Evolutionary conservation across 164 flowering plant species (phyloP).

Genomic region (Vitis cinerea): DNA sequence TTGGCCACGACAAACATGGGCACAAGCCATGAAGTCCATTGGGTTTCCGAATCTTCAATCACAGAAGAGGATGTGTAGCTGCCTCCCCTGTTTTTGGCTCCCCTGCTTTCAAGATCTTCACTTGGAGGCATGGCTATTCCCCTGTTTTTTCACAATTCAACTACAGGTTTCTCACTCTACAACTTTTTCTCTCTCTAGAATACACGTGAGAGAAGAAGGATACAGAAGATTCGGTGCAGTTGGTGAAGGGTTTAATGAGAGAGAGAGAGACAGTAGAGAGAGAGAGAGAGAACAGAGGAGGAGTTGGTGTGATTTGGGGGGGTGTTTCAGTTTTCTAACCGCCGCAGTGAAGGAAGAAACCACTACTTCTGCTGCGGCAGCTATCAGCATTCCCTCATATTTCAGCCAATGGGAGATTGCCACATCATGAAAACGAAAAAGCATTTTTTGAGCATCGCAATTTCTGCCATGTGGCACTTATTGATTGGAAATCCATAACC

Average conservation of each 20-base stretch:
- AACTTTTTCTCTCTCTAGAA: neutral
- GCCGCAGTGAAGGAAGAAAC: no score
- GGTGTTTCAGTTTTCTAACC: neutral
- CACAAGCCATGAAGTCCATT: constrained; percentile 78
- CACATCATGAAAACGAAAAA: neutral
- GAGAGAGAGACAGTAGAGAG: neutral
- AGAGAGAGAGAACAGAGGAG: neutral
- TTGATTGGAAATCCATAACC: no score
- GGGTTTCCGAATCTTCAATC: constrained; percentile 34
- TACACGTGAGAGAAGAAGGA: neutral
- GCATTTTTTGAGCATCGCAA: no score
- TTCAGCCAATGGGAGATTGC: neutral
- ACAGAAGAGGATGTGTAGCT: constrained; percentile 17
- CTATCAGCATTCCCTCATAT: no score
- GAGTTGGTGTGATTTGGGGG: neutral
- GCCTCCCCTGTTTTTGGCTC: constrained; percentile 9
- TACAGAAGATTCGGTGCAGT: neutral
- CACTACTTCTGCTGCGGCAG: no score
- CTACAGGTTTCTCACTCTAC: neutral
- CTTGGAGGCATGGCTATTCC: constrained; percentile 18
- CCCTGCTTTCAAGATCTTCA: constrained; percentile 51
- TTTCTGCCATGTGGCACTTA: no score
- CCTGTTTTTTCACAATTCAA: neutral
- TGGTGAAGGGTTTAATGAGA: constrained; percentile 12
- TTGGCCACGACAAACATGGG: constrained; percentile 71